A percentile compares a stretch with the other conserved stretches of the same genome.
Conservation (phyloP, 805 yeast genomes). For the Ascoidea tarda region DNA sequence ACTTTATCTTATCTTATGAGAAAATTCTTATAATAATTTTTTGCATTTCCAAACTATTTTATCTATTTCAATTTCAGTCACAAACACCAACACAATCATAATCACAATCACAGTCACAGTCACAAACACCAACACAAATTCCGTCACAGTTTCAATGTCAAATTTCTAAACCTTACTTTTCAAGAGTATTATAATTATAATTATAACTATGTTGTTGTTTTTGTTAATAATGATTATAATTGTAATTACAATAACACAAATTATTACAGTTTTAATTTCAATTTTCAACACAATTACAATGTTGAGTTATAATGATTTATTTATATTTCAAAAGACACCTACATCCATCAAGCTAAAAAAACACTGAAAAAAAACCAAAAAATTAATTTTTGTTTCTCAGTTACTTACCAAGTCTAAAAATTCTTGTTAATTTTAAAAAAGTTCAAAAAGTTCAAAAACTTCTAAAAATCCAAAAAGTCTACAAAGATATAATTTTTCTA, state of each 20-base stretch:
- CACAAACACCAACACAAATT: neutral
- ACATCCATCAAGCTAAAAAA: no score
- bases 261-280: neutral
- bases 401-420: no score
- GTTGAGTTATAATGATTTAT: neutral
- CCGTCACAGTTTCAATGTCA: neutral
- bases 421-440: no score
- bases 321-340: neutral
- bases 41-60: constrained; percentile 93
- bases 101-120: neutral
- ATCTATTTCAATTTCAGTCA: constrained; percentile 19
- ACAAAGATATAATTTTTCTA: no score
- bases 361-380: no score
- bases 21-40: constrained; percentile 3
- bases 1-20: neutral
- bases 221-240: neutral
- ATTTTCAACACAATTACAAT: neutral
- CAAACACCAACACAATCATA: neutral
- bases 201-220: neutral
- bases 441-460: no score
- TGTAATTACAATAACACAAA: neutral
- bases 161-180: no score
- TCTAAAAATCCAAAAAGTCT: no score
- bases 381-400: no score
- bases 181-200: neutral